These are phyloP conservation scores for Ascochyta pisi DNA, from an alignment of 2,329 filamentous ascomycete species.

Conservation along the genomic window DNA sequence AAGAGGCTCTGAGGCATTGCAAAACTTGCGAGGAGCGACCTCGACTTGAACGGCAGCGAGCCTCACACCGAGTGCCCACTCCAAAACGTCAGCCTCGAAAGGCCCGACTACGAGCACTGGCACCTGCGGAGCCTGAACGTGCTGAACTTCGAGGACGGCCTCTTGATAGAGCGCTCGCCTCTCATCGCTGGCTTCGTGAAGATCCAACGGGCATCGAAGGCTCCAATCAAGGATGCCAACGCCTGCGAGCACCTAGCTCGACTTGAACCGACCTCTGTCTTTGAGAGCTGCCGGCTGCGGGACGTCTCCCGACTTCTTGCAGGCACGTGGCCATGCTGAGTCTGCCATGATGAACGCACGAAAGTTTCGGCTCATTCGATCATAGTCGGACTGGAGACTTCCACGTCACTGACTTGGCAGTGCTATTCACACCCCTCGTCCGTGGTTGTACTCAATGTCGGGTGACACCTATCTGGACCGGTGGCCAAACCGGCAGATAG, in stretches of 20 bases:
- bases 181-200: constrained; percentile 6
- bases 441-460: constrained; percentile 6
- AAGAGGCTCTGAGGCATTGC: constrained; percentile 8
- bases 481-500: constrained; percentile 19
- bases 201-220: constrained; percentile 1
- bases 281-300: constrained; percentile 13
- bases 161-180: not conserved
- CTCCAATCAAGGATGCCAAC: not conserved
- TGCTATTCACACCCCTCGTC: constrained; percentile 11
- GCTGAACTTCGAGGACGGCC: not conserved
- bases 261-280: constrained; percentile 4
- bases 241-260: constrained; percentile 14
- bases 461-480: constrained; percentile 11
- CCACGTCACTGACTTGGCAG: constrained; percentile 1
- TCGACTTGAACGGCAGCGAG: not conserved
- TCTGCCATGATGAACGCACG: not conserved
- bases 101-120: constrained; percentile 1
- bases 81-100: not conserved
- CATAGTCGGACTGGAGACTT: constrained; percentile 7
- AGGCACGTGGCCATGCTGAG: not conserved
- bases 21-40: constrained; percentile 6
- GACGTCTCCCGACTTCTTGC: constrained; percentile 24
- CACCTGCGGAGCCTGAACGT: not conserved
- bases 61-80: not conserved
- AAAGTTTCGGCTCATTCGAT: constrained; percentile 1